A percentile compares a stretch with the other conserved stretches of the same genome.
These are phyloP conservation scores for Pythium oligandrum DNA, from an alignment of 352 stramenopile species.

Conservation along the genomic window DNA sequence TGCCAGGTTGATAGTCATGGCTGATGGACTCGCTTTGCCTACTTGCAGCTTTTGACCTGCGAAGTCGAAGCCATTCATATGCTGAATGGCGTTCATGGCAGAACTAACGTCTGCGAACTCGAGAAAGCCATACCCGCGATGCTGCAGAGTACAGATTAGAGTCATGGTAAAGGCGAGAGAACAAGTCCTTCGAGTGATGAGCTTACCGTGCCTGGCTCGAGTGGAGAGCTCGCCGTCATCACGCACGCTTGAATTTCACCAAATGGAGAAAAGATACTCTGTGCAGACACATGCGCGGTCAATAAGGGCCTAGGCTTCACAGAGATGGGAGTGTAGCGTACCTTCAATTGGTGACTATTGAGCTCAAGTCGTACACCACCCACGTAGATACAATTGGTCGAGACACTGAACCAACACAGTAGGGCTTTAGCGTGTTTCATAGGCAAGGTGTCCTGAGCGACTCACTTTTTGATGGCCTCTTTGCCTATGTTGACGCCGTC, in stretches of 20 bases:
- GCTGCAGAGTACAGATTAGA: slow-evolving; percentile 16
- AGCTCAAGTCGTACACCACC: slow-evolving; percentile 66
- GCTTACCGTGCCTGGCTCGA: slow-evolving; percentile 45
- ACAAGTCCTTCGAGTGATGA: neutral
- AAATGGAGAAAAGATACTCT: slow-evolving; percentile 83
- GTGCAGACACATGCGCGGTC: neutral
- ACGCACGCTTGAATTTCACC: slow-evolving; percentile 58
- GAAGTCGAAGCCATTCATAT: slow-evolving; percentile 81
- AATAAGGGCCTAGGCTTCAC: no score
- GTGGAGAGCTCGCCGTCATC: slow-evolving; percentile 52
- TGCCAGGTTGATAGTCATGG: slow-evolving; percentile 61
- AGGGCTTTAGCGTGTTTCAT: no score
- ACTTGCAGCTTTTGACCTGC: slow-evolving; percentile 72
- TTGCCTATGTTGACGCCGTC: slow-evolving; percentile 64
- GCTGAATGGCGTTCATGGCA: slow-evolving; percentile 65
- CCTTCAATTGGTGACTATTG: slow-evolving; percentile 72
- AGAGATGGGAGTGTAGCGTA: slow-evolving; percentile 6
- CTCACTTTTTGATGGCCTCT: slow-evolving; percentile 74
- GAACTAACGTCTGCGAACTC: slow-evolving; percentile 60
- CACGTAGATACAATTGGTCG: slow-evolving; percentile 74
- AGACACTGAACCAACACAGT: slow-evolving; percentile 24
- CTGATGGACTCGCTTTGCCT: slow-evolving; percentile 64
- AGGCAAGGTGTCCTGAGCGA: neutral
- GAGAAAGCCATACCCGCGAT: slow-evolving; percentile 75
- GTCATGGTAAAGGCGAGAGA: neutral